These are phyloP conservation scores for Arthroderma uncinatum DNA, from an alignment of 2,329 filamentous ascomycete genomes.

Conservation along the genomic window DNA sequence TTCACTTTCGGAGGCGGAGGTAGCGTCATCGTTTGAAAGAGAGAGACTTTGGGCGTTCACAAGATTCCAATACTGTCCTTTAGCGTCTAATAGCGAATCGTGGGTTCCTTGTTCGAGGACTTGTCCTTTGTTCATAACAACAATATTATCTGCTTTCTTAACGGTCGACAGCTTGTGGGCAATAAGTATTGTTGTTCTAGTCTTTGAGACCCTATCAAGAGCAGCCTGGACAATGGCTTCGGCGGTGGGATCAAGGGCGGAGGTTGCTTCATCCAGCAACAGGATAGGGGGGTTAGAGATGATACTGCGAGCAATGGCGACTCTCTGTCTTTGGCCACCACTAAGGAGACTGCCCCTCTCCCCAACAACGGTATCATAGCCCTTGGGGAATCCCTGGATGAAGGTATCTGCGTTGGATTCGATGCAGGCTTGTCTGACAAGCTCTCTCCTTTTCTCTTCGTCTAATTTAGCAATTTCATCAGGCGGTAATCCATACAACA, in stretches of 20 bases:
- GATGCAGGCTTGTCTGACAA: slow-evolving; percentile 61
- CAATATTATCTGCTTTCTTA: slow-evolving; percentile 76
- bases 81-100: slow-evolving; percentile 54
- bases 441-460: slow-evolving; percentile 51
- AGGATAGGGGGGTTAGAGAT: slow-evolving; percentile 76
- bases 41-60: slow-evolving; percentile 50
- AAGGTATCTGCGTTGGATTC: slow-evolving; percentile 87
- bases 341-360: slow-evolving; percentile 76
- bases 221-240: slow-evolving; percentile 80
- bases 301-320: slow-evolving; percentile 73
- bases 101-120: slow-evolving; percentile 83
- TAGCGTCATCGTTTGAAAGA: slow-evolving; percentile 4
- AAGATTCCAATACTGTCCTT: slow-evolving; percentile 63
- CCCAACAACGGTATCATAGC: slow-evolving; percentile 77
- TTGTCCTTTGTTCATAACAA: slow-evolving; percentile 69
- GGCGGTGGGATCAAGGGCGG: slow-evolving; percentile 72
- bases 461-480: slow-evolving; percentile 55
- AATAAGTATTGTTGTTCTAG: slow-evolving; percentile 76
- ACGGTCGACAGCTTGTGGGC: slow-evolving; percentile 82
- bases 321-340: slow-evolving; percentile 83
- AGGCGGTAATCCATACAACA: slow-evolving; percentile 67
- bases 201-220: slow-evolving; percentile 64
- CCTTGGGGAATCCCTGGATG: slow-evolving; percentile 61
- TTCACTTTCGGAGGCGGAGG: slow-evolving; percentile 10
- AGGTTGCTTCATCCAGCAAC: slow-evolving; percentile 79